phyloP scores from a whole-genome alignment of 305 asterid genomes.

The Plantago lanceolata region DNA sequence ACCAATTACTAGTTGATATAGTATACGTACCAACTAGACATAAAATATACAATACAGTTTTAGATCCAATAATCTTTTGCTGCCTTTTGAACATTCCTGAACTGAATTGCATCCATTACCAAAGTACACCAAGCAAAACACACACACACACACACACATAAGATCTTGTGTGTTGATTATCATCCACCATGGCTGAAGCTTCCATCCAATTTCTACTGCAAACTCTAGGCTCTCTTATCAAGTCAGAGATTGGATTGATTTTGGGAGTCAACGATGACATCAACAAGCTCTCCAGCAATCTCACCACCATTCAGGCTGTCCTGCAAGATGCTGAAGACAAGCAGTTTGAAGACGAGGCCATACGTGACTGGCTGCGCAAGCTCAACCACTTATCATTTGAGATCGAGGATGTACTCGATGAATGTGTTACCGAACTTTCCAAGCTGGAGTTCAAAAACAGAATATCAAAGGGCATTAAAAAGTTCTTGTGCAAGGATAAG shows the following conservation, averaged over 20 bases:
- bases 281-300: constrained; percentile 7
- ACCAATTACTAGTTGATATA: too few relatives aligned
- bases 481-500: not conserved
- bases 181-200: constrained; percentile 9
- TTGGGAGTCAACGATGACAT: constrained; percentile 1
- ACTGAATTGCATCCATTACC: too few relatives aligned
- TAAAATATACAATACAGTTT: too few relatives aligned
- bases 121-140: too few relatives aligned
- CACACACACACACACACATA: too few relatives aligned
- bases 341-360: constrained; percentile 1
- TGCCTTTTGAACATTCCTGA: too few relatives aligned
- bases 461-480: not conserved
- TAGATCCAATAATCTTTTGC: too few relatives aligned
- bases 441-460: not conserved
- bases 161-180: not conserved
- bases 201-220: constrained; percentile 2
- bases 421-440: not conserved
- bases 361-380: constrained; percentile 1
- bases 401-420: constrained; percentile 14
- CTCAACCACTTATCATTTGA: constrained; percentile 6
- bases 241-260: constrained; percentile 6
- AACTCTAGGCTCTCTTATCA: not conserved
- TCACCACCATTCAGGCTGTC: not conserved
- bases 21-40: too few relatives aligned
- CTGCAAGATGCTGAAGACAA: constrained; percentile 9